Conservation (phyloP, 192 early-diverging fungal species). For the Coemansia sp. region DNA sequence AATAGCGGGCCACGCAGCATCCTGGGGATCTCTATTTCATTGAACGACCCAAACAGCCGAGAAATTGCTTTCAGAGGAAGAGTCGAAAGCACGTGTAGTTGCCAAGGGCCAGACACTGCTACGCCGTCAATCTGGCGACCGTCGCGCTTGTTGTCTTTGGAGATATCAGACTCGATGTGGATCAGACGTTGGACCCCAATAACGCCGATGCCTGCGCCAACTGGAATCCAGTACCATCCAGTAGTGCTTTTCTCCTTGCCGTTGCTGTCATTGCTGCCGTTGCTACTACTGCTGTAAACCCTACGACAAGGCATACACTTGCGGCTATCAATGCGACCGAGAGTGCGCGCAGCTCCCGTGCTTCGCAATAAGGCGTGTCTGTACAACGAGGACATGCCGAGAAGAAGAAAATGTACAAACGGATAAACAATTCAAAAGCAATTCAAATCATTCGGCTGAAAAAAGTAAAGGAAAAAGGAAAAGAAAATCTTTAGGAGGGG, state of each 20-base stretch:
- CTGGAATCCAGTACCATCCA: constrained; percentile 75
- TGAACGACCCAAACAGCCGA: constrained; percentile 87
- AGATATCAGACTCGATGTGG: constrained; percentile 51
- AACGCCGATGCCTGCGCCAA: constrained; percentile 71
- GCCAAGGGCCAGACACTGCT: constrained; percentile 81
- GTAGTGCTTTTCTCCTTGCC: constrained; percentile 11
- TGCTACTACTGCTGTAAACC: constrained; percentile 16
- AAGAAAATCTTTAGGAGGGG: background rate
- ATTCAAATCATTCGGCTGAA: background rate
- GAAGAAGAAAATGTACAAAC: background rate
- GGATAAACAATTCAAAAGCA: background rate
- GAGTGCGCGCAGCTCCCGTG: background rate
- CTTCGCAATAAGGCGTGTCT: background rate
- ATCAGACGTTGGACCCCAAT: constrained; percentile 68
- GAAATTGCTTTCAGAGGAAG: constrained; percentile 91
- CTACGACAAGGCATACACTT: background rate
- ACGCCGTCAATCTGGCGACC: constrained; percentile 8
- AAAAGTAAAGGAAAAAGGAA: background rate
- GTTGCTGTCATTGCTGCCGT: constrained; percentile 8
- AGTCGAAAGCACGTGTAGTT: constrained; percentile 82
- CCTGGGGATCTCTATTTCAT: constrained; percentile 78
- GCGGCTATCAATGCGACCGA: background rate
- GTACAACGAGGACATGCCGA: background rate
- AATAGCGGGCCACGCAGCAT: constrained; percentile 75
- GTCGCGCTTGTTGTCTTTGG: constrained; percentile 16